Conservation (phyloP, 1,284 basidiomycete genomes). For the Trichosporon sp. region DNA sequence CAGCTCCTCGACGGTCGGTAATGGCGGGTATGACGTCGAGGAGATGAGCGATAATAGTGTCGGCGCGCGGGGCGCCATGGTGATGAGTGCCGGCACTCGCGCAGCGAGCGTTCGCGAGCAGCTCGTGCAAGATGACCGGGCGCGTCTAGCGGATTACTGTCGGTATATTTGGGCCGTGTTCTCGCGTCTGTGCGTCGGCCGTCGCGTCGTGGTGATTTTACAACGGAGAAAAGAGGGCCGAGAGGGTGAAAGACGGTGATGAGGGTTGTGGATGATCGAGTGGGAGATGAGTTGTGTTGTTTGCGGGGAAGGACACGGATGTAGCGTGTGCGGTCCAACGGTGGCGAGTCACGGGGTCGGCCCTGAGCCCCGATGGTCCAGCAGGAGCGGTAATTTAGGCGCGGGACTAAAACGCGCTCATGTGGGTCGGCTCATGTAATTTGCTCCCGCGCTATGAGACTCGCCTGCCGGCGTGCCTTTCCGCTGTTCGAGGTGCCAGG, state of each 20-base stretch:
- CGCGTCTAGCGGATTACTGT: neutral
- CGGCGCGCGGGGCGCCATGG: constrained; percentile 37
- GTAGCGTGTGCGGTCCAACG: neutral
- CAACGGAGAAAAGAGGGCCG: neutral
- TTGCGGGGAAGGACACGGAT: constrained; percentile 19
- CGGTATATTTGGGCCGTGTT: neutral
- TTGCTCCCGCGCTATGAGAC: neutral
- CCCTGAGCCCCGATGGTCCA: neutral
- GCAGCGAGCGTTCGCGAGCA: neutral
- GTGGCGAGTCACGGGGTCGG: constrained; percentile 16
- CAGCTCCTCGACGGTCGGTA: constrained; percentile 73
- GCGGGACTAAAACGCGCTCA: constrained; percentile 1
- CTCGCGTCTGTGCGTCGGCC: neutral
- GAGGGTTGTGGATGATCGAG: neutral
- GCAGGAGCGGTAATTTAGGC: constrained; percentile 4
- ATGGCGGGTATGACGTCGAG: constrained; percentile 54
- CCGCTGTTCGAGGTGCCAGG: neutral
- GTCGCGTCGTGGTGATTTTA: neutral
- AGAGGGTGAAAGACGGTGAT: neutral
- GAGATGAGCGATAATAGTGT: constrained; percentile 42
- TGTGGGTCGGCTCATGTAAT: constrained; percentile 7
- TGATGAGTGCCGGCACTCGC: constrained; percentile 17
- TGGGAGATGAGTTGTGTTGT: constrained; percentile 10
- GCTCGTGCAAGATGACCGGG: too few relatives aligned
- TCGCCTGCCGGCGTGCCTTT: neutral